Base-by-base conservation (phyloP, 805 yeast genomes). In the Candida dajiaensis region DNA sequence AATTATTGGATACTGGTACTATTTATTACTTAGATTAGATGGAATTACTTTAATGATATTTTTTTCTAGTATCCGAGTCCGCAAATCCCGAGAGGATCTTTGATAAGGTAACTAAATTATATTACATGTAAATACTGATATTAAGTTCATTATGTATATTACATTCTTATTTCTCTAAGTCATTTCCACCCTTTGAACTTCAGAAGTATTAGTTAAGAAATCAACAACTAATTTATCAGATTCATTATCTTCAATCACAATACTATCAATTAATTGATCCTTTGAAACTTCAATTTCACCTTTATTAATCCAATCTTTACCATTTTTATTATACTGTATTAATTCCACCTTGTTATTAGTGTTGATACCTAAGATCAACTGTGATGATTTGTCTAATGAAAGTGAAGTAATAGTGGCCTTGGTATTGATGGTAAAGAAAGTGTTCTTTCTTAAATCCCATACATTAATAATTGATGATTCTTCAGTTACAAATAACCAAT, bases 361-460 rank as follows among this genome's bases (percentile, higher is more conserved):
- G 28, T 38, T 42, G 6, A 57, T 16, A 1, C 47, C 47, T n/a
- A 56, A 13, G 1, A 57, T 40, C 22, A 59, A 37, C 29, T 59
- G 59, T 1, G 58, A 49, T 1, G 63, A 58, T 40, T 54, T 57
- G 26, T 59, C 63, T 5, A 50, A 43, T 10, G 54, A 19, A 15
- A 59, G 41, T 21, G 43, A 50, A 2, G 42, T 36, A 4, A 47
- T 38, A 18, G 33, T 45, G 18, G 41, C 19, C 18, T 47, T 25
- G 11, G 51, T 44, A 11, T 50, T 36, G 10, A 51, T 40, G 20
- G 26, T 28, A 18, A 25, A 41, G 2, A 51, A 50, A 1, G 49
- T 47, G 20, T 56, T 58, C 50, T 77, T 76, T 50, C 83, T 65
- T 53, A 80, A 63, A 57, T 79, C 81, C 64, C 78, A 66, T 3